A percentile compares a stretch with the other conserved stretches of the same genome.
Evolutionary conservation across 2,329 filamentous ascomycete species (phyloP).

Genomic region (Diaporthe eres): DNA sequence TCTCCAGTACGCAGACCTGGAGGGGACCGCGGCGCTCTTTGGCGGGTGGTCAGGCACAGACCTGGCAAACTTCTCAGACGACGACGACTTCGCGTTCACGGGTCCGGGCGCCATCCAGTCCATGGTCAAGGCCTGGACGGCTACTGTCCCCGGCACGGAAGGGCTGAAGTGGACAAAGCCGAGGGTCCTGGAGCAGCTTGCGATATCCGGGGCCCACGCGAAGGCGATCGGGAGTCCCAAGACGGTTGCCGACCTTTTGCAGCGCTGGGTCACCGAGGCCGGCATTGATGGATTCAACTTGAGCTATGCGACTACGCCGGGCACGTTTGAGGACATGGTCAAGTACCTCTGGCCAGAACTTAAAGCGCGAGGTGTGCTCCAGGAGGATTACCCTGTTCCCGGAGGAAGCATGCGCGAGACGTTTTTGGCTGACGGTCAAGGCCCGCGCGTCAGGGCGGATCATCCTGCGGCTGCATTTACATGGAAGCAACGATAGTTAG

Average conservation of each 20-base stretch:
- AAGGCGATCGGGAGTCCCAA: slow-evolving; percentile 30
- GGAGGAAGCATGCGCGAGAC: slow-evolving; percentile 41
- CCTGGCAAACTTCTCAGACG: slow-evolving; percentile 28
- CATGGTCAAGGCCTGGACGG: slow-evolving; percentile 29
- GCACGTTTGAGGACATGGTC: slow-evolving; percentile 39
- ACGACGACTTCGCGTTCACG: slow-evolving; percentile 35
- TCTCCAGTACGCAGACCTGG: slow-evolving; percentile 27
- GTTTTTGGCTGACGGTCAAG: slow-evolving; percentile 5
- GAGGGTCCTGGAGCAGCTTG: slow-evolving; percentile 30
- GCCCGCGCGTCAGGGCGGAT: slow-evolving; percentile 9
- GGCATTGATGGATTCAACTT: slow-evolving; percentile 43
- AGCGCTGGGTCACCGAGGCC: slow-evolving; percentile 40
- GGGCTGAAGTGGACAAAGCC: slow-evolving; percentile 33
- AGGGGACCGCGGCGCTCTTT: slow-evolving; percentile 32
- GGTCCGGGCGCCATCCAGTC: slow-evolving; percentile 27
- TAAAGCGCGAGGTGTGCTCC: slow-evolving; percentile 39
- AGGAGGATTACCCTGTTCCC: slow-evolving; percentile 42
- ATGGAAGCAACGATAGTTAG: not conserved
- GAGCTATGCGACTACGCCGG: slow-evolving; percentile 38
- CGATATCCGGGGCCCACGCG: slow-evolving; percentile 12
- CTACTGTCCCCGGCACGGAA: slow-evolving; percentile 29
- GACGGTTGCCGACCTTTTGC: slow-evolving; percentile 39
- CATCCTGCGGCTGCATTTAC: slow-evolving; percentile 6
- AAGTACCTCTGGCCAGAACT: slow-evolving; percentile 47
- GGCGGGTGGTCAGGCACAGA: slow-evolving; percentile 35